These are phyloP conservation scores for Sordaria brevicollis DNA, from an alignment of 495 filamentous ascomycete genomes.

Conservation along the genomic window DNA sequence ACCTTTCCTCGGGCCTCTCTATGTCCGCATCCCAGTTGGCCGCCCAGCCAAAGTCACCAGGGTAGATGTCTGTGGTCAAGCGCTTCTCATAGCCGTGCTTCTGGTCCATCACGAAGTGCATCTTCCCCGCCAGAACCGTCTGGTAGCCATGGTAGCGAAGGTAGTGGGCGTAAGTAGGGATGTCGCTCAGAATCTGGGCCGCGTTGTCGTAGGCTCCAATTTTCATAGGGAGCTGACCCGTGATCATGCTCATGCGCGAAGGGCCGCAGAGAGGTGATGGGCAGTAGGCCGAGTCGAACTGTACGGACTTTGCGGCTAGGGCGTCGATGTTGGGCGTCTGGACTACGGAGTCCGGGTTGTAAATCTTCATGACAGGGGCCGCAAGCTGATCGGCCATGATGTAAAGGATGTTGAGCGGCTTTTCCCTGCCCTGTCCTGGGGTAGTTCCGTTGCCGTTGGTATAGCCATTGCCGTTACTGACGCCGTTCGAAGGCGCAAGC, in stretches of 20 bases:
- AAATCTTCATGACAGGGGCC: slow-evolving; percentile 71
- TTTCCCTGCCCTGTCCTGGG: slow-evolving; percentile 3
- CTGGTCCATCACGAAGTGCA: slow-evolving; percentile 93
- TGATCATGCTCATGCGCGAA: slow-evolving; percentile 81
- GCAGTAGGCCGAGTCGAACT: slow-evolving; percentile 85
- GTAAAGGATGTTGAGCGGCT: slow-evolving; percentile 30
- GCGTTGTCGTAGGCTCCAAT: slow-evolving; percentile 87
- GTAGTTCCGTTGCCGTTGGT: not conserved
- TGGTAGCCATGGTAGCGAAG: slow-evolving; percentile 76
- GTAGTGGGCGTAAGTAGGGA: slow-evolving; percentile 83
- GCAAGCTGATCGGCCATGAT: slow-evolving; percentile 91
- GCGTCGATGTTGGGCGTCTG: slow-evolving; percentile 77
- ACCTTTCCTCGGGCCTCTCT: slow-evolving; percentile 58
- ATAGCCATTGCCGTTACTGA: not conserved
- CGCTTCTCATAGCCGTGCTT: slow-evolving; percentile 82
- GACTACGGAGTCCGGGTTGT: slow-evolving; percentile 71
- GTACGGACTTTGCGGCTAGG: slow-evolving; percentile 65
- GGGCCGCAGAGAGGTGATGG: slow-evolving; percentile 82
- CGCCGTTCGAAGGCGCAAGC: slow-evolving; percentile 2
- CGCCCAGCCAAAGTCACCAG: slow-evolving; percentile 80
- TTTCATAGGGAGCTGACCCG: slow-evolving; percentile 74
- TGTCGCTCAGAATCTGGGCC: slow-evolving; percentile 58
- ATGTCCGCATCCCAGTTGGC: slow-evolving; percentile 64
- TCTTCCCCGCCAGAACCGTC: slow-evolving; percentile 83
- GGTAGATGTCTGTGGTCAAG: slow-evolving; percentile 87